Conservation (phyloP, 129 eudicot genomes). For the Pseudognaphalium luteoalbum region DNA sequence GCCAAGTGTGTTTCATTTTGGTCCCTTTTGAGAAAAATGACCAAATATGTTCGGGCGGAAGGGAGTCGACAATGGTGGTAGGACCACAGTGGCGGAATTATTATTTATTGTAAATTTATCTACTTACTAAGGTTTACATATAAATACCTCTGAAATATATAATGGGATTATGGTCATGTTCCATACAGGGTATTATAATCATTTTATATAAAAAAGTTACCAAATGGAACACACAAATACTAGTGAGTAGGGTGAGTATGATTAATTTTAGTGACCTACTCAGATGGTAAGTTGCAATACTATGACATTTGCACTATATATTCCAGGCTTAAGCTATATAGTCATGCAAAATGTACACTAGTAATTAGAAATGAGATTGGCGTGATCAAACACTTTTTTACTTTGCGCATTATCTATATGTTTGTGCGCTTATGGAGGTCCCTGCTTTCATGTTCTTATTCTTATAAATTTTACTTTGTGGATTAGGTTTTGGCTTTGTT, state of each 20-base stretch:
- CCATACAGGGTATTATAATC: no score
- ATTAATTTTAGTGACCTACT: neutral
- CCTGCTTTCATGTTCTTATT: slow-evolving; percentile 3
- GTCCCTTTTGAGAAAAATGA: no score
- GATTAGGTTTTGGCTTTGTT: slow-evolving; percentile 76
- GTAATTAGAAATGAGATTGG: neutral
- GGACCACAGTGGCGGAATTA: no score
- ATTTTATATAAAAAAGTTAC: no score
- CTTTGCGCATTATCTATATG: neutral
- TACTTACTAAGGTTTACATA: no score
- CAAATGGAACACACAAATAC: no score
- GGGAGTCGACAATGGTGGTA: no score
- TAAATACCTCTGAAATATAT: no score
- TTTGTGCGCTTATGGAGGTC: neutral
- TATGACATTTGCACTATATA: neutral
- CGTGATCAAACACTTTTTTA: neutral
- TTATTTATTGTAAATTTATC: no score
- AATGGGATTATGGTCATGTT: no score
- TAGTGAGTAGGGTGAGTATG: no score
- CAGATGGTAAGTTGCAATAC: neutral
- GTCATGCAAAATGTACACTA: neutral
- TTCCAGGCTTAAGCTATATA: neutral
- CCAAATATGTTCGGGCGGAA: no score
- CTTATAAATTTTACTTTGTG: neutral
- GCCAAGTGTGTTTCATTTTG: neutral